Evolutionary conservation across 495 filamentous ascomycete species (phyloP).

Genomic region (Aspergillus wentii): DNA sequence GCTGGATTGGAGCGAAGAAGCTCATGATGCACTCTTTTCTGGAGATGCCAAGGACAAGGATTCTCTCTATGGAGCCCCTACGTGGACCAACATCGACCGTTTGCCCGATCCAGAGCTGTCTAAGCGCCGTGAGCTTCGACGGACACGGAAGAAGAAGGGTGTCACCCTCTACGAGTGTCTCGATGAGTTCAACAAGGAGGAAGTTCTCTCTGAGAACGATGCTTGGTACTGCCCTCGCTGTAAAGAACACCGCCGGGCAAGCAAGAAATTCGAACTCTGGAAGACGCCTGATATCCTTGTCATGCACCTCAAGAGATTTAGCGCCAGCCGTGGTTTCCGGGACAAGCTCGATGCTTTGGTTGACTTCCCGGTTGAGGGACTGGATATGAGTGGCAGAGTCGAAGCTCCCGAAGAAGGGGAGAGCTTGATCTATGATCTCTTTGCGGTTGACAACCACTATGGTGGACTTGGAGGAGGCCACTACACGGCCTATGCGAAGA

Average conservation of each 20-base stretch:
- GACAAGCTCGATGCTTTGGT: slow-evolving; percentile 91
- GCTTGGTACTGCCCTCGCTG: slow-evolving; percentile 96
- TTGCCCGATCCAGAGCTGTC: slow-evolving; percentile 65
- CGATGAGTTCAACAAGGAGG: slow-evolving; percentile 84
- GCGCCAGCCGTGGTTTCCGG: slow-evolving; percentile 62
- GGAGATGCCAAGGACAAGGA: slow-evolving; percentile 37
- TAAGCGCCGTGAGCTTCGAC: slow-evolving; percentile 52
- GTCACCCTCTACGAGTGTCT: slow-evolving; percentile 87
- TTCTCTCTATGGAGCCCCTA: slow-evolving; percentile 46
- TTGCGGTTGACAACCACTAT: slow-evolving; percentile 92
- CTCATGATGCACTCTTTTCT: slow-evolving; percentile 65
- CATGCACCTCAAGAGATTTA: slow-evolving; percentile 93
- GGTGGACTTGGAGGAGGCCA: slow-evolving; percentile 90
- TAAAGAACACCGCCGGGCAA: slow-evolving; percentile 86
- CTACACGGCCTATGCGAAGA: slow-evolving; percentile 91
- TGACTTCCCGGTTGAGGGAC: slow-evolving; percentile 82
- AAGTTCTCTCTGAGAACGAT: slow-evolving; percentile 88
- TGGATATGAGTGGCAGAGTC: slow-evolving; percentile 78
- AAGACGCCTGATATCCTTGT: slow-evolving; percentile 91
- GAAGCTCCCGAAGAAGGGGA: slow-evolving; percentile 73
- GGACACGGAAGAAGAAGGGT: slow-evolving; percentile 61
- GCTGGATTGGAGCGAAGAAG: slow-evolving; percentile 71
- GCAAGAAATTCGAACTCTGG: slow-evolving; percentile 96
- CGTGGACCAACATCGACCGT: slow-evolving; percentile 44
- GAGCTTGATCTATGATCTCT: slow-evolving; percentile 79